These are phyloP conservation scores for Dothistroma pini DNA, from an alignment of 2,329 filamentous ascomycete species.

Conservation along the genomic window DNA sequence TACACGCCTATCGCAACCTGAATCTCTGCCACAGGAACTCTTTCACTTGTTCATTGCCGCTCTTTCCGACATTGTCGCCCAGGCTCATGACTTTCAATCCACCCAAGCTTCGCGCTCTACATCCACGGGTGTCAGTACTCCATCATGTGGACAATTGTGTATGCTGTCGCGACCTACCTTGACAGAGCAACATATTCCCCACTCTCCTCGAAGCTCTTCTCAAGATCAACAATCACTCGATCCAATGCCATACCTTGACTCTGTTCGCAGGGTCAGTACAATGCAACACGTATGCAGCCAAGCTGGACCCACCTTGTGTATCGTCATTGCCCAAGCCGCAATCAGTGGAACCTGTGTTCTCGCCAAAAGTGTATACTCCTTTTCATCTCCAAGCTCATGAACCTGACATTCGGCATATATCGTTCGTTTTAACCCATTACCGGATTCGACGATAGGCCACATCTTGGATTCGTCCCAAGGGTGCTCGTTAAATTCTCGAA, in stretches of 20 bases:
- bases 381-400: constrained; percentile 44
- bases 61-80: constrained; percentile 15
- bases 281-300: not conserved
- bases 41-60: constrained; percentile 23
- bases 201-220: constrained; percentile 51
- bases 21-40: constrained; percentile 14
- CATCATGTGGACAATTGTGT: not conserved
- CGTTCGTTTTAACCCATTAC: constrained; percentile 45
- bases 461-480: constrained; percentile 22
- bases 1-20: constrained; percentile 2
- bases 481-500: constrained; percentile 39
- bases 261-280: not conserved
- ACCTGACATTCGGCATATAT: constrained; percentile 53
- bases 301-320: constrained; percentile 53
- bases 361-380: constrained; percentile 48
- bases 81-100: constrained; percentile 44
- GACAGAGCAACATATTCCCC: constrained; percentile 63
- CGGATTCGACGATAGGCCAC: constrained; percentile 54
- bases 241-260: constrained; percentile 59
- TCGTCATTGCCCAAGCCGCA: constrained; percentile 60
- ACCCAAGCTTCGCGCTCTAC: constrained; percentile 50
- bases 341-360: constrained; percentile 61
- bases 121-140: constrained; percentile 22
- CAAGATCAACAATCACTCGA: constrained; percentile 53
- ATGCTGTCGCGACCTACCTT: constrained; percentile 26